Evolutionary conservation across 2,329 filamentous ascomycete genomes (phyloP), one percentile per base, ranked within the genome.

Genomic region (Fusarium buxicola): DNA sequence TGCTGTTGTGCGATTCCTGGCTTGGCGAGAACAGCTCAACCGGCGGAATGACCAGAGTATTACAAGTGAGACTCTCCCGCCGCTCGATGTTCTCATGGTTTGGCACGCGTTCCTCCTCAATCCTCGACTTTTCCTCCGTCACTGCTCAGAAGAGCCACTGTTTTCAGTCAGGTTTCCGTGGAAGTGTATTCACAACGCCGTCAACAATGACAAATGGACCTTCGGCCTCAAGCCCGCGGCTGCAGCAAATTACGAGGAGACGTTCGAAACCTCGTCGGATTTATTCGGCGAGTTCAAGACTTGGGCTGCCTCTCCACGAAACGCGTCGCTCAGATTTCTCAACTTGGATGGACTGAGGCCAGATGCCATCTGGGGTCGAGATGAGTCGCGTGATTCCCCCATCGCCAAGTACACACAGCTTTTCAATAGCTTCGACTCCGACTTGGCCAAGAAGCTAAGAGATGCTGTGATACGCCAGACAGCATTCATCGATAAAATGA

Each of bases 401-500:
- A n/a, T 34, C 2, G 15, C 5, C 2, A 46, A 41, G 5, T 65
- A 65, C 8, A 11, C 32, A 4, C 16, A 28, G 0, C 39, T 49
- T 1, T 65, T 65, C 8, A 3, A 10, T 0, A 12, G 5, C 0
- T 40, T 32, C 2, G 24, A 39, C 2, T 21, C 31, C 0, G 10
- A 8, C 1, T 10, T 60, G 3, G 56, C 41, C 1, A 30, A 28
- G 2, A 18, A 68, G 5, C 69, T 77, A 10, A 49, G 64, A 1
- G 73, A 70, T 11, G 74, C 74, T 21, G 76, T 80, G 31, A 48
- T 66, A 11, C 75, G 78, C 2, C 78, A 81, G 56, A 64, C 66
- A 13, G 52, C 63, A 11, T 81, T 81, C 48, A 71, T 76, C 46
- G 70, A 76, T 27, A 81, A 81, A 69, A 80, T 80, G 77, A 67